phyloP scores from a whole-genome alignment of 1,139 yeast genomes.

The Starmera stellimalicola region DNA sequence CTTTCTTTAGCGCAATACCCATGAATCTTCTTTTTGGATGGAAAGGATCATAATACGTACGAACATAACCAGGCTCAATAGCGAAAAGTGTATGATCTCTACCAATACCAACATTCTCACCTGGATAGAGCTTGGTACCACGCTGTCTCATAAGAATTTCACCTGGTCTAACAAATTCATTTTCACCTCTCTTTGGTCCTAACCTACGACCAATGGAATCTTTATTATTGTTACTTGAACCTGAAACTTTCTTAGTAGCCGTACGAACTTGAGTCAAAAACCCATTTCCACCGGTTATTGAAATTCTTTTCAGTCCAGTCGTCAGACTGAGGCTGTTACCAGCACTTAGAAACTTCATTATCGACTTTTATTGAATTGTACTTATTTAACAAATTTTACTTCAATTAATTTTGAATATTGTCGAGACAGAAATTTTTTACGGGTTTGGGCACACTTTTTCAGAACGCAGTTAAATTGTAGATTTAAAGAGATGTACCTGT shows the following conservation, averaged over 20 bases:
- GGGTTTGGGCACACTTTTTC: neutral
- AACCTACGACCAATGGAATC: slow-evolving; percentile 94
- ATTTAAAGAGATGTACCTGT: too few species aligned
- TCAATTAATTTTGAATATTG: too few species aligned
- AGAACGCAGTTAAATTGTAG: too few species aligned
- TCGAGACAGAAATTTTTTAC: neutral
- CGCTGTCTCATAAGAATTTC: slow-evolving; percentile 89
- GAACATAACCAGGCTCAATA: slow-evolving; percentile 83
- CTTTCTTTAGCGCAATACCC: slow-evolving; percentile 70
- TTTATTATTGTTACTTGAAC: slow-evolving; percentile 85
- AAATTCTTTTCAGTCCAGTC: neutral
- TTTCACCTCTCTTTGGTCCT: slow-evolving; percentile 82
- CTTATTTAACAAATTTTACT: too few species aligned
- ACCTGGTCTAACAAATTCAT: slow-evolving; percentile 59
- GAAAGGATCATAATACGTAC: slow-evolving; percentile 92
- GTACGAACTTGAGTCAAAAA: slow-evolving; percentile 51
- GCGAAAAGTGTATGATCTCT: slow-evolving; percentile 92
- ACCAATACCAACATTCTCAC: slow-evolving; percentile 87
- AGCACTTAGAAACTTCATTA: slow-evolving; percentile 5
- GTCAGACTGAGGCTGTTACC: slow-evolving; percentile 6
- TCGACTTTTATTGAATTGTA: too few species aligned
- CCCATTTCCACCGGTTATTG: slow-evolving; percentile 6
- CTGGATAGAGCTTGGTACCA: slow-evolving; percentile 95
- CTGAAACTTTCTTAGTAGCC: slow-evolving; percentile 91
- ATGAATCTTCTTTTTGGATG: slow-evolving; percentile 89